Conservation (phyloP, 2,329 filamentous ascomycete genomes). For the Cyphellophora europaea region DNA sequence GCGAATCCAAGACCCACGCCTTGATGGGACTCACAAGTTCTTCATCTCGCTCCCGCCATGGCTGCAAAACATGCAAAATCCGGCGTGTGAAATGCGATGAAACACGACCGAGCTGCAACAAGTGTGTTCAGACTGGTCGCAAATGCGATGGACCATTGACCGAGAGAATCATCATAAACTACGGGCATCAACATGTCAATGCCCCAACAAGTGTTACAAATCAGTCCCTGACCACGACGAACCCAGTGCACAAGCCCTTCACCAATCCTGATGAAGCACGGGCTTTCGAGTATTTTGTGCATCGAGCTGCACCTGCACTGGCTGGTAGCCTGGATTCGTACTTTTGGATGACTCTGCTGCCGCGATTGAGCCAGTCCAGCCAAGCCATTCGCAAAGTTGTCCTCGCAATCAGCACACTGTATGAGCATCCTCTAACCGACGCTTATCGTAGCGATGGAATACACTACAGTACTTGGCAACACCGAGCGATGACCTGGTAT, state of each 20-base stretch:
- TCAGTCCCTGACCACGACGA: background rate
- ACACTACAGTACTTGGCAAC: background rate
- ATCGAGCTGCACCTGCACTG: conserved; percentile 21
- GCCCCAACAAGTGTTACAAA: background rate
- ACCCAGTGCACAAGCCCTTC: background rate
- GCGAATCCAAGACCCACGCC: background rate
- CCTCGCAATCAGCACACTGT: conserved; percentile 25
- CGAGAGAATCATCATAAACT: conserved; percentile 1
- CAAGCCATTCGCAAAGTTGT: conserved; percentile 29
- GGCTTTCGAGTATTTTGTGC: conserved; percentile 27
- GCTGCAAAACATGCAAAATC: background rate
- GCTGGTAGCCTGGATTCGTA: conserved; percentile 23
- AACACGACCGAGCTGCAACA: conserved; percentile 22
- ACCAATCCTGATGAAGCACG: conserved; percentile 19
- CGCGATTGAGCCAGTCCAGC: conserved; percentile 24
- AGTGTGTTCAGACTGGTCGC: conserved; percentile 24
- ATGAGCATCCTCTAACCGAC: conserved; percentile 16
- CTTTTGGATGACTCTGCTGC: conserved; percentile 26
- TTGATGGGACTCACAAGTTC: background rate
- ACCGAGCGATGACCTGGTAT: background rate
- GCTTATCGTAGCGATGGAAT: background rate
- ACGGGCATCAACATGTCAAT: too few relatives aligned
- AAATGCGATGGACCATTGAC: conserved; percentile 23
- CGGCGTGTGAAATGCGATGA: conserved; percentile 23
- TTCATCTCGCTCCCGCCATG: too few relatives aligned